Conservation (phyloP, 352 stramenopile species). For the Phytophthora aleatoria region DNA sequence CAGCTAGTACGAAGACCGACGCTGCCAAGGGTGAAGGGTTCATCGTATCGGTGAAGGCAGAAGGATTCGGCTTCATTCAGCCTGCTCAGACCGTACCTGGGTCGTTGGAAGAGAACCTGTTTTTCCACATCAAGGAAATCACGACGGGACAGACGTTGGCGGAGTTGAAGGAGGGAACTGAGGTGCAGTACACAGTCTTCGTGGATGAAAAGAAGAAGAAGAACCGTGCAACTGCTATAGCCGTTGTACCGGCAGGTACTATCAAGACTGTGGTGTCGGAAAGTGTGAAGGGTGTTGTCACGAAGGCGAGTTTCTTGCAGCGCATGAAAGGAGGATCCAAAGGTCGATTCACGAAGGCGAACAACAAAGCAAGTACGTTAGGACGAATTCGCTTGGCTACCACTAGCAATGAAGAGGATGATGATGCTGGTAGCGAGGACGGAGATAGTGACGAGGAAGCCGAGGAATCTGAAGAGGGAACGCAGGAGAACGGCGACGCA, state of each 20-base stretch:
- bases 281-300: constrained; percentile 56
- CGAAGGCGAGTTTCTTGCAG: constrained; percentile 64
- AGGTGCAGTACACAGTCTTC: constrained; percentile 64
- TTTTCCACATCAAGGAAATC: constrained; percentile 84
- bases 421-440: constrained; percentile 30
- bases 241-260: constrained; percentile 59
- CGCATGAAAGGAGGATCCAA: constrained; percentile 45
- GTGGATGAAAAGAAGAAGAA: constrained; percentile 84
- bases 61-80: constrained; percentile 84
- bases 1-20: constrained; percentile 20
- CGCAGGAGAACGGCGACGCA: constrained; percentile 18
- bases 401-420: constrained; percentile 27
- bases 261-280: constrained; percentile 52
- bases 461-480: constrained; percentile 21
- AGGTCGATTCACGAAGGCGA: constrained; percentile 40
- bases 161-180: constrained; percentile 72
- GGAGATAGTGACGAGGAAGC: constrained; percentile 29
- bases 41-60: constrained; percentile 62
- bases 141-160: constrained; percentile 50
- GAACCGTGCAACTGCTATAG: constrained; percentile 51
- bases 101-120: constrained; percentile 61
- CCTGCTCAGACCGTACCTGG: constrained; percentile 44
- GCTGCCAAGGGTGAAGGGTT: constrained; percentile 51
- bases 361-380: constrained; percentile 53
- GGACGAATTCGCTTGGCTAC: constrained; percentile 55